Percentiles rank a stretch among this genome's conserved stretches.
Conservation (phyloP, 768 basidiomycete genomes). For the Royoungia palumana region DNA sequence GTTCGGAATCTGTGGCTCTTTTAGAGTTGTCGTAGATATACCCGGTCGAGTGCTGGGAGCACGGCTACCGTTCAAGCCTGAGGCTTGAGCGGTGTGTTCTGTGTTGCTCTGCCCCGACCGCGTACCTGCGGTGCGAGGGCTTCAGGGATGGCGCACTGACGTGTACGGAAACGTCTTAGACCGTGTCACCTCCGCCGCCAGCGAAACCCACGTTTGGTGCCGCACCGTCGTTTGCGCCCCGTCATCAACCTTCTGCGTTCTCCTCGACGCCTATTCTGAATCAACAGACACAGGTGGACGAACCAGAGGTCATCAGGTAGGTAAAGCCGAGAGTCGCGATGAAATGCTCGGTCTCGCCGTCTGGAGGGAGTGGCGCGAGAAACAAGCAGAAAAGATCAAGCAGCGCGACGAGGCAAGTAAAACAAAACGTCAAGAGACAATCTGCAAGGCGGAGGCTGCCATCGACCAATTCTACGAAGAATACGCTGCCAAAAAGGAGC, state of each 20-base stretch:
- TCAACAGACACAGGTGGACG: slow-evolving; percentile 68
- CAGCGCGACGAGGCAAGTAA: slow-evolving; percentile 79
- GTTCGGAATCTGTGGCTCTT: slow-evolving; percentile 12
- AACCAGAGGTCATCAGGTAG: slow-evolving; percentile 84
- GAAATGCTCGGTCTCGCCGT: not conserved
- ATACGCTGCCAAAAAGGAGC: slow-evolving; percentile 85
- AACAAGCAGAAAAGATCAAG: slow-evolving; percentile 79
- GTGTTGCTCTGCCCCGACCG: too few species aligned
- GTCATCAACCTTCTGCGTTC: slow-evolving; percentile 67
- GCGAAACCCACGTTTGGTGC: slow-evolving; percentile 46
- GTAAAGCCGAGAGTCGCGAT: not conserved
- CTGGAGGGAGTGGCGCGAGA: slow-evolving; percentile 79
- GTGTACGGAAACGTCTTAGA: slow-evolving; percentile 14
- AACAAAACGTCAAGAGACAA: slow-evolving; percentile 74
- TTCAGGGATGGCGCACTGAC: too few species aligned
- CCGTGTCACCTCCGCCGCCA: slow-evolving; percentile 31
- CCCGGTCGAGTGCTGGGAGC: not conserved
- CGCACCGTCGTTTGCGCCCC: slow-evolving; percentile 64
- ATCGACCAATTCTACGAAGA: slow-evolving; percentile 91
- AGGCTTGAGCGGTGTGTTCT: slow-evolving; percentile 19
- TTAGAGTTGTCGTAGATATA: slow-evolving; percentile 1
- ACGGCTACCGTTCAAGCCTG: slow-evolving; percentile 4
- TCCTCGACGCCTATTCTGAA: slow-evolving; percentile 72
- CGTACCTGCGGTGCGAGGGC: too few species aligned
- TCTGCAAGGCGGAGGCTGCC: slow-evolving; percentile 76